Percentiles rank a stretch among this genome's conserved stretches.
phyloP scores from a whole-genome alignment of 345 rosid genomes.

The Hypericum androsaemum region DNA sequence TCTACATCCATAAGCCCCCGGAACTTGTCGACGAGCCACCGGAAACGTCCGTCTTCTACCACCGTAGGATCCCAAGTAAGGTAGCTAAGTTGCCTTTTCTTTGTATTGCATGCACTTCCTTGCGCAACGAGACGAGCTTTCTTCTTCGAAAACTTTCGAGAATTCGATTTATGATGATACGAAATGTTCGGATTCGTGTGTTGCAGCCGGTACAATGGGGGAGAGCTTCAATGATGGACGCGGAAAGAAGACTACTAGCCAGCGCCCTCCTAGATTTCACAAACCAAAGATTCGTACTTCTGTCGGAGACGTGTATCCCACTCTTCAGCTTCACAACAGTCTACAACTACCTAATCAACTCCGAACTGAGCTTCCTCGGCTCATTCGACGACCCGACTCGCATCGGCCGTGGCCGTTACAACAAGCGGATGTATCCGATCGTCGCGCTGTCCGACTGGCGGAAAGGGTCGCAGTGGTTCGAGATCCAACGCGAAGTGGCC shows the following conservation, averaged over 20 bases:
- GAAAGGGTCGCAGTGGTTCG: constrained; percentile 31
- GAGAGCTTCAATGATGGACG: background rate
- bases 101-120: no score
- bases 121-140: no score
- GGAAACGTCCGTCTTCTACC: background rate
- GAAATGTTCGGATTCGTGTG: no score
- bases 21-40: background rate
- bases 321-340: constrained; percentile 1
- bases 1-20: background rate
- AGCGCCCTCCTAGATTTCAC: background rate
- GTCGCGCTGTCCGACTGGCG: constrained; percentile 22
- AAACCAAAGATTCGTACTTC: background rate
- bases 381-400: constrained; percentile 19
- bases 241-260: constrained; percentile 1
- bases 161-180: no score
- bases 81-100: no score
- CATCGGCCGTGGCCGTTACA: constrained; percentile 27
- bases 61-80: constrained; percentile 1
- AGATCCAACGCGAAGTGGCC: constrained; percentile 16
- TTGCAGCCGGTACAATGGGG: background rate
- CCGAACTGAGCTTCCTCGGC: constrained; percentile 15
- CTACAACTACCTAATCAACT: background rate
- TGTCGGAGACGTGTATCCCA: background rate
- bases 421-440: constrained; percentile 21
- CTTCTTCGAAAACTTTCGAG: no score